A percentile compares a stretch with the other conserved stretches of the same genome.
phyloP scores from a whole-genome alignment of 495 filamentous ascomycete species.

The Aspergillus wentii region DNA sequence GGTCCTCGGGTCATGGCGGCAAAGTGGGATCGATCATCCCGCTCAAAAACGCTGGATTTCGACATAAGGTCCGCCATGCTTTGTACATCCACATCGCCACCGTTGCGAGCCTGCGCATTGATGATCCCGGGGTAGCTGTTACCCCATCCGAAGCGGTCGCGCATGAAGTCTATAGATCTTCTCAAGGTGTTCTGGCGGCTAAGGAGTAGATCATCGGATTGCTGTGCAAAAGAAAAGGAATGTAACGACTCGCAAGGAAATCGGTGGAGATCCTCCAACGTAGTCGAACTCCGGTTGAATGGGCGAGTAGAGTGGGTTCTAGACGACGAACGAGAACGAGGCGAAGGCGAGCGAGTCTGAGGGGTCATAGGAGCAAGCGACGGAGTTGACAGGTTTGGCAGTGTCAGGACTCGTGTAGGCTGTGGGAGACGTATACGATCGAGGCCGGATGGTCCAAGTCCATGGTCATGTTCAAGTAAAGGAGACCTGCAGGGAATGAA shows the following conservation, averaged over 20 bases:
- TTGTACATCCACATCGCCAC: slow-evolving; percentile 81
- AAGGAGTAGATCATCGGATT: slow-evolving; percentile 86
- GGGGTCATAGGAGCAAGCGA: slow-evolving; percentile 48
- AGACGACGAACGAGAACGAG: slow-evolving; percentile 44
- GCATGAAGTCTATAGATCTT: slow-evolving; percentile 95
- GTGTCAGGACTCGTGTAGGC: slow-evolving; percentile 57
- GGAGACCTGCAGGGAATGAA: slow-evolving; percentile 57
- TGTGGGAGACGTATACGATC: slow-evolving; percentile 89
- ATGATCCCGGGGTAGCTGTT: slow-evolving; percentile 58
- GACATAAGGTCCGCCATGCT: slow-evolving; percentile 85
- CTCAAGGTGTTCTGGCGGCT: slow-evolving; percentile 91
- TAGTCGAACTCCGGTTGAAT: slow-evolving; percentile 62
- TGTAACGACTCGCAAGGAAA: slow-evolving; percentile 96
- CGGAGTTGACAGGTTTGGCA: slow-evolving; percentile 60
- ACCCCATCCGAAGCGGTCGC: slow-evolving; percentile 84
- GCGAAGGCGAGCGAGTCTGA: slow-evolving; percentile 59
- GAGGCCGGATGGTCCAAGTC: slow-evolving; percentile 68
- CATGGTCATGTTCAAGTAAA: slow-evolving; percentile 58
- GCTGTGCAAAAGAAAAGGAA: slow-evolving; percentile 97
- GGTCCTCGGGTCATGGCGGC: slow-evolving; percentile 49
- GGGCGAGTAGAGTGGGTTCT: slow-evolving; percentile 51
- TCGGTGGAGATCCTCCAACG: slow-evolving; percentile 81
- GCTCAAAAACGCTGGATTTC: slow-evolving; percentile 66
- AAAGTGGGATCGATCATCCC: slow-evolving; percentile 40
- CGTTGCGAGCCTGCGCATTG: slow-evolving; percentile 74